Evolutionary conservation across 345 rosid species (phyloP).

Genomic region (Dimocarpus longan): DNA sequence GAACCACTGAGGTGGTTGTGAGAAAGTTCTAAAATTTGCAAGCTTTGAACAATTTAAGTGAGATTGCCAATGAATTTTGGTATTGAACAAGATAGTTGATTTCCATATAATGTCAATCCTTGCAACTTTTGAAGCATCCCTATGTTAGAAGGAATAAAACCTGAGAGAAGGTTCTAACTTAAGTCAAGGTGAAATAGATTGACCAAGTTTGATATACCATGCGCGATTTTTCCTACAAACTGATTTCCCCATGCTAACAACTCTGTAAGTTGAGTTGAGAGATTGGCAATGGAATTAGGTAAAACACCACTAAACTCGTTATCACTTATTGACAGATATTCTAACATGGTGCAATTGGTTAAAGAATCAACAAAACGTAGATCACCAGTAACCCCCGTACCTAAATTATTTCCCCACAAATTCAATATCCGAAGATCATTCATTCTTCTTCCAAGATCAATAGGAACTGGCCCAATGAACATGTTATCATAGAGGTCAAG

Average conservation of each 20-base stretch:
- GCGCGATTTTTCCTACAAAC: slow-evolving; percentile 18
- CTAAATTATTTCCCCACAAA: slow-evolving; percentile 20
- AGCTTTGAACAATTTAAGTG: not conserved
- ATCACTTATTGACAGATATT: not conserved
- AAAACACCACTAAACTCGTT: slow-evolving; percentile 27
- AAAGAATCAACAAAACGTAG: slow-evolving; percentile 25
- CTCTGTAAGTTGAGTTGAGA: slow-evolving; percentile 16
- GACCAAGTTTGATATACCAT: slow-evolving; percentile 11
- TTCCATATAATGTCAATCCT: fast-evolving
- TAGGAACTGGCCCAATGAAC: too few relatives aligned
- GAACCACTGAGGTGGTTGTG: slow-evolving; percentile 28
- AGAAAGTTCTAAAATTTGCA: slow-evolving; percentile 6
- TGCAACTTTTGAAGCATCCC: slow-evolving; percentile 3
- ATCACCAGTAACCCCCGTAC: slow-evolving; percentile 17
- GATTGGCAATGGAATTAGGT: slow-evolving; percentile 22
- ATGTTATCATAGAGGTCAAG: not conserved
- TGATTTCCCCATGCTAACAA: not conserved
- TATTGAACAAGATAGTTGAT: not conserved
- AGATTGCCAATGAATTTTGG: slow-evolving; percentile 12
- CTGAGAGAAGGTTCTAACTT: not conserved
- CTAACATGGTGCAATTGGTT: slow-evolving; percentile 21
- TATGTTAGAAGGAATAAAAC: not conserved
- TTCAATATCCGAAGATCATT: slow-evolving; percentile 12
- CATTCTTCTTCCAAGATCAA: slow-evolving; percentile 21
- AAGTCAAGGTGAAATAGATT: not conserved